Evolutionary conservation across 139 green algal species (phyloP), one percentile per base, ranked within the genome.

Genomic region (Gonium pectorale): DNA sequence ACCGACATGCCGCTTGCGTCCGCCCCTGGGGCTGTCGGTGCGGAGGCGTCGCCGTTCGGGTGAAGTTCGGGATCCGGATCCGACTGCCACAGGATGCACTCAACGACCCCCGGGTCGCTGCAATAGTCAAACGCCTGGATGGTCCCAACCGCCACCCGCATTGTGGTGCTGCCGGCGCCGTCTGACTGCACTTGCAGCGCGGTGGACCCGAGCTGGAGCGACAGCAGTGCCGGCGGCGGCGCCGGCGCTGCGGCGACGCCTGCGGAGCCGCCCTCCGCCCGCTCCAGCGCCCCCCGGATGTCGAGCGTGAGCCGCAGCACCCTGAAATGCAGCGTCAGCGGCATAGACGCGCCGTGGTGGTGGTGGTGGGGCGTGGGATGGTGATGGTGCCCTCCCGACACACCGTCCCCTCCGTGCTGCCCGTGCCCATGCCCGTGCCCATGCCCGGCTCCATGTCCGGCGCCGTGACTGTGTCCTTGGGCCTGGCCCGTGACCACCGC

Each of bases 81-180:
- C 43, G n/a, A 13, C 41, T 67, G 67, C 67, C 60, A 52, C 41
- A 92, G 41, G 38, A 92, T 82, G 37, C 73, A 84, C 51, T 92
- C 85, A 2, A 37, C 35, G 26, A 87, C 75, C 24, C 88, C 88
- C 31, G 81, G 85, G 41, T 86, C 85, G 29, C 75, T 70, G 59
- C 44, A 89, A 62, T 81, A 77, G 81, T 89, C 88, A 54, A 74
- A 74, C 17, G 49, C 71, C 40, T 67, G 41, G 0, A 84, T 0
- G 1, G 56, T 41, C 31, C 67, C 80, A 3, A 90, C 68, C 29
- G 78, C 66, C 43, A 43, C 62, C 62, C 33, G 44, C 26, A 74
- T 3, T 2, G 44, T 26, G 31, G 78, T 13, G 40, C 67, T 27
- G 66, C 63, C 44, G 26, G 19, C 24, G 44, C 77, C 60, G 62